Percentiles rank a stretch among this genome's conserved stretches.
These are phyloP conservation scores for Eimeria necatrix DNA, from an alignment of 169 alveolate species.

Conservation along the genomic window DNA sequence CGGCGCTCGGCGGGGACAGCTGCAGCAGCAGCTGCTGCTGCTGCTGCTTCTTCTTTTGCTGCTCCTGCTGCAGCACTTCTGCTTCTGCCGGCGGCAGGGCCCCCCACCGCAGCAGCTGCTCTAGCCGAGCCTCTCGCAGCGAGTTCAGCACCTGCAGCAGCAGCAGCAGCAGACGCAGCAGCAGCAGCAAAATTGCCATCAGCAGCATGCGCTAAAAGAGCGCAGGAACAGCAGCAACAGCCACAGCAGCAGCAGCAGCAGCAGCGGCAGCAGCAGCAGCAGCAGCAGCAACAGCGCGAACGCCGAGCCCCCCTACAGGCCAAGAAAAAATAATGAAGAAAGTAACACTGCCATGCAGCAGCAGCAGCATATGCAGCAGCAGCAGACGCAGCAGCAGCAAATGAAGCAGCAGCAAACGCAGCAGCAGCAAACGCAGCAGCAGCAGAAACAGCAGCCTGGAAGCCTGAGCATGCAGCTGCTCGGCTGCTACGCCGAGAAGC, in stretches of 20 bases:
- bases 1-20: constrained; percentile 15
- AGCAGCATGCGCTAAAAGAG: no score
- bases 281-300: no score
- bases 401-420: no score
- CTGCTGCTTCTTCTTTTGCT: not conserved
- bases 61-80: not conserved
- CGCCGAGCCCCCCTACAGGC: no score
- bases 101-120: not conserved
- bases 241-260: no score
- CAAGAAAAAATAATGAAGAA: no score
- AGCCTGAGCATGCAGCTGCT: not conserved
- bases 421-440: no score
- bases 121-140: not conserved
- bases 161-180: constrained; percentile 30
- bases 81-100: not conserved
- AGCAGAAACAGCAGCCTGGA: not conserved
- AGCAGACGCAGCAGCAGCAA: no score
- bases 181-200: not conserved
- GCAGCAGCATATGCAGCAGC: no score
- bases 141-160: not conserved
- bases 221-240: no score
- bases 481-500: not conserved
- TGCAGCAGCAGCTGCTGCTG: constrained; percentile 28
- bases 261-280: no score
- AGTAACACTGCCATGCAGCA: no score